phyloP scores from a whole-genome alignment of 1,139 yeast species.

The Blastobotrys persicus region DNA sequence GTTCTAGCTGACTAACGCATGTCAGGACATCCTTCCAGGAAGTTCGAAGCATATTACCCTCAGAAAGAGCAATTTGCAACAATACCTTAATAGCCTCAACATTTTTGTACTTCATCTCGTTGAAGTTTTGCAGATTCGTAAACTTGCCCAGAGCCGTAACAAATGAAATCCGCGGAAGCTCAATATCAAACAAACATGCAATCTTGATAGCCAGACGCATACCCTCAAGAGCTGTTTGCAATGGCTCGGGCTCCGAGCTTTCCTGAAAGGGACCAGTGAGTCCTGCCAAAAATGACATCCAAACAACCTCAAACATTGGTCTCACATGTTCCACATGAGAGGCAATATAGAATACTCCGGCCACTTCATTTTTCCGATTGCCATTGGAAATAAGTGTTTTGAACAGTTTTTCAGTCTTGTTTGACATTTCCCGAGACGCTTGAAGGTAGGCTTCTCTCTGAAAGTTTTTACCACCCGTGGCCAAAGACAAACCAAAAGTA shows the following conservation, averaged over 20 bases:
- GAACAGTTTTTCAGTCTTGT: slow-evolving; percentile 83
- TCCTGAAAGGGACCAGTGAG: slow-evolving; percentile 91
- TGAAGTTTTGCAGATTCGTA: slow-evolving; percentile 73
- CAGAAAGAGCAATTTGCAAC: slow-evolving; percentile 72
- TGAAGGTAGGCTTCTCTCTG: slow-evolving; percentile 85
- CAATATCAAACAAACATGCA: slow-evolving; percentile 79
- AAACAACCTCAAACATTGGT: slow-evolving; percentile 87
- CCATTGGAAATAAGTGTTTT: slow-evolving; percentile 60
- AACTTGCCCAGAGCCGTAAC: slow-evolving; percentile 88
- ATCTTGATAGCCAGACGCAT: slow-evolving; percentile 77
- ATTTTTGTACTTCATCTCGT: slow-evolving; percentile 76
- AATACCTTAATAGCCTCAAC: slow-evolving; percentile 74
- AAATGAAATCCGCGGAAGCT: slow-evolving; percentile 83
- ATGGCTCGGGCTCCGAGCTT: slow-evolving; percentile 72
- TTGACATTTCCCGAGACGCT: slow-evolving; percentile 89
- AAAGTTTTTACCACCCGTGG: slow-evolving; percentile 63
- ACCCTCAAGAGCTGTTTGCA: slow-evolving; percentile 78
- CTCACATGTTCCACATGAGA: slow-evolving; percentile 87
- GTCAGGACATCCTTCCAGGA: slow-evolving; percentile 86
- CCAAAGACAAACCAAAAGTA: slow-evolving; percentile 56
- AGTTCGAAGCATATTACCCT: slow-evolving; percentile 65
- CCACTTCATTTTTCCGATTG: slow-evolving; percentile 27
- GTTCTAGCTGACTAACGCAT: slow-evolving; percentile 84
- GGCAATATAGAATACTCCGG: slow-evolving; percentile 51
- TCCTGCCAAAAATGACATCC: slow-evolving; percentile 98